These are phyloP conservation scores for Ophiostoma piceae DNA, from an alignment of 2,329 filamentous ascomycete genomes.

Conservation along the genomic window DNA sequence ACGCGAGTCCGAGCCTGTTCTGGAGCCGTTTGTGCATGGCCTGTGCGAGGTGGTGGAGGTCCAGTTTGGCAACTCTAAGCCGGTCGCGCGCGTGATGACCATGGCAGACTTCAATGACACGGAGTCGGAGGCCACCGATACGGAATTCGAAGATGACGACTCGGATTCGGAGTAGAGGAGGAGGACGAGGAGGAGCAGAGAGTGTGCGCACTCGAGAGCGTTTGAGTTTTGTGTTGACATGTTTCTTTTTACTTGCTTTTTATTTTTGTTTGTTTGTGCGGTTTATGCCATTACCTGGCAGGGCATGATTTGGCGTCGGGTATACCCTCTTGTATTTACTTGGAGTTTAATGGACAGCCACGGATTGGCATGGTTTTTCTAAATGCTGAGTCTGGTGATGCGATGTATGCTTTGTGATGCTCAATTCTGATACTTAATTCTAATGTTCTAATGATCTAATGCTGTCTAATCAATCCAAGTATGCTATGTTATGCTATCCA, in stretches of 20 bases:
- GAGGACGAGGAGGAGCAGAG: neutral
- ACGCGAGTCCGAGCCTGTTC: neutral
- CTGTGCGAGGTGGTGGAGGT: conserved; percentile 66
- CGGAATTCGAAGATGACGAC: conserved; percentile 41
- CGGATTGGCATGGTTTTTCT: neutral
- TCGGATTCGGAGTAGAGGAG: conserved; percentile 38
- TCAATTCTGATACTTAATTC: too few relatives aligned
- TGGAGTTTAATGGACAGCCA: neutral
- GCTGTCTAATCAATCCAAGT: neutral
- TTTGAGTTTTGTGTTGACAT: neutral
- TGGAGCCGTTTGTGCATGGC: conserved; percentile 52
- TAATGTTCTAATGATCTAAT: too few relatives aligned
- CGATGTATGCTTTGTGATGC: too few relatives aligned
- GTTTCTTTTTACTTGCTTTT: neutral
- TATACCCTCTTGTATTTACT: neutral
- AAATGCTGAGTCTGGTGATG: neutral
- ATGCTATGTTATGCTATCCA: neutral
- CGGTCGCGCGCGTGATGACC: conserved; percentile 55
- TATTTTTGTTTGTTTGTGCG: neutral
- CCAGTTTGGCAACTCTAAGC: conserved; percentile 70
- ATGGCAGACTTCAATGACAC: conserved; percentile 67
- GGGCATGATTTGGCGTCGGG: neutral
- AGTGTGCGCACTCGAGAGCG: neutral
- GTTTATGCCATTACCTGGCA: neutral
- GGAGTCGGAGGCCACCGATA: conserved; percentile 41